Evolutionary conservation across 305 asterid genomes (phyloP).

Genomic region (Plantago coronopus): DNA sequence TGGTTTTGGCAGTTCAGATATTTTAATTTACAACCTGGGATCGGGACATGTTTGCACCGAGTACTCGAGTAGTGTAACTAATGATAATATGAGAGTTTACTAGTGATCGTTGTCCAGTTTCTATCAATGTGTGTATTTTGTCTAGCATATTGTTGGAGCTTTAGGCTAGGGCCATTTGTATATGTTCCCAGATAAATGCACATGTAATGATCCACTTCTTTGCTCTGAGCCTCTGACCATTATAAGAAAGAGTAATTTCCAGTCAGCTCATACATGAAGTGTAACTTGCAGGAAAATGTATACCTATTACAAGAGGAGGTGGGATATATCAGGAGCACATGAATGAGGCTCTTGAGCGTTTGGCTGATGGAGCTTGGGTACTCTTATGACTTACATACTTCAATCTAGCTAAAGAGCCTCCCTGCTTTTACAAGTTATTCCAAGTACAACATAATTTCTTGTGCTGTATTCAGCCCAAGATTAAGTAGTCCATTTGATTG

Average conservation of each 20-base stretch:
- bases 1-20: no score
- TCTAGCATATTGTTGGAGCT: no score
- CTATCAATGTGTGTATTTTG: no score
- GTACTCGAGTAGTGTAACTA: no score
- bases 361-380: constrained; percentile 93
- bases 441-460: not conserved
- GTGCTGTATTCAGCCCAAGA: not conserved
- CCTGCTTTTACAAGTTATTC: constrained; percentile 13
- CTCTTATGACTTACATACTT: constrained; percentile 13
- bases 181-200: no score
- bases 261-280: not conserved
- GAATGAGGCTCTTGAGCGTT: constrained; percentile 88
- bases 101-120: no score
- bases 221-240: constrained; percentile 3
- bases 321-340: constrained; percentile 96
- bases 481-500: no score
- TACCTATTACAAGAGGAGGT: constrained; percentile 94
- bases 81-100: no score
- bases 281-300: constrained; percentile 80
- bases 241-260: constrained; percentile 3
- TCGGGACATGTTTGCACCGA: no score
- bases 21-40: no score
- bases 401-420: constrained; percentile 12
- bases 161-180: no score
- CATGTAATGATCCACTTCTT: constrained; percentile 6